A percentile compares a stretch with the other conserved stretches of the same genome.
Conservation (phyloP, 2,329 filamentous ascomycete species). For the Gliomastix tumulicola region DNA sequence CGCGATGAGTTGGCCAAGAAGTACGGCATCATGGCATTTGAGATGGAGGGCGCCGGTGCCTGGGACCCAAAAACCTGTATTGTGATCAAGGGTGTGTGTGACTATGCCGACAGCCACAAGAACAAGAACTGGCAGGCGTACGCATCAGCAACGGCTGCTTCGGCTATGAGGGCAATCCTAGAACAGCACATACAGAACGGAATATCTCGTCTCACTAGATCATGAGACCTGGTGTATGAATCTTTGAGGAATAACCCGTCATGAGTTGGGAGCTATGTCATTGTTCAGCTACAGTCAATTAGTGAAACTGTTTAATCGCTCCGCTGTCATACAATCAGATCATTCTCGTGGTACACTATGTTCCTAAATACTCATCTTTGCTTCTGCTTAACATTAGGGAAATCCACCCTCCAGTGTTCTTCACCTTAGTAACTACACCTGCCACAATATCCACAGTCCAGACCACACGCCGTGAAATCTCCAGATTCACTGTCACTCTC, state of each 20-base stretch:
- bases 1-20: background rate
- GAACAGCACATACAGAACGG: background rate
- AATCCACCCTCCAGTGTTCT: no score
- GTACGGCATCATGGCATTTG: constrained; percentile 10
- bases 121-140: constrained; percentile 25
- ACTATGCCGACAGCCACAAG: constrained; percentile 17
- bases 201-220: no score
- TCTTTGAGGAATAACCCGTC: no score
- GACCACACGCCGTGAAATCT: constrained; percentile 13
- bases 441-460: constrained; percentile 14
- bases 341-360: no score
- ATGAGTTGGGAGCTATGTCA: no score
- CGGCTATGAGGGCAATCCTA: constrained; percentile 9
- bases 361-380: no score
- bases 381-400: no score
- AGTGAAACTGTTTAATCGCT: no score
- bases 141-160: constrained; percentile 28
- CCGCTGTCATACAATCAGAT: no score
- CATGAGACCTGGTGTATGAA: no score
- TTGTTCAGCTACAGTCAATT: no score
- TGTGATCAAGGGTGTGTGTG: constrained; percentile 28
- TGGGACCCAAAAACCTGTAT: constrained; percentile 25
- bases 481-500: background rate
- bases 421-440: constrained; percentile 11
- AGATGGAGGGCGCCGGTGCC: constrained; percentile 23